These are phyloP conservation scores for Sisymbrium altissimum DNA, from an alignment of 345 rosid species.

Conservation along the genomic window DNA sequence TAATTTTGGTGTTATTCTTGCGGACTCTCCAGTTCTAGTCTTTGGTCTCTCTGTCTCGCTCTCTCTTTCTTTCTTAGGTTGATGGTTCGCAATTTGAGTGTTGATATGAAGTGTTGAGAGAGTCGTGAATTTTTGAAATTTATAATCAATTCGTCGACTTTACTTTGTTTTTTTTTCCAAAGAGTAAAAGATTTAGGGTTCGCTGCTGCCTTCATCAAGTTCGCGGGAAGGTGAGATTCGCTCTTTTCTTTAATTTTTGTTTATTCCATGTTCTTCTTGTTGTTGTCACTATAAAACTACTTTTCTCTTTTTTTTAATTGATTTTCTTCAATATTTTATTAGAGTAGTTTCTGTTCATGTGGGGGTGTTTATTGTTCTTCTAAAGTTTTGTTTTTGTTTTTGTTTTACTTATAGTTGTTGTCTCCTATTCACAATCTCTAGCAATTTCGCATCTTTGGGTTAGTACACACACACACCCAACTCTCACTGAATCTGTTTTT, in stretches of 20 bases:
- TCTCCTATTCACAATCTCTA: neutral
- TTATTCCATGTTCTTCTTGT: neutral
- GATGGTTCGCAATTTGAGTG: neutral
- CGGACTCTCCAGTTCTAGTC: too few species aligned
- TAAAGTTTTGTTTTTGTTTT: neutral
- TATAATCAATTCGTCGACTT: conserved; percentile 31
- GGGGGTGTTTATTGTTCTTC: conserved; percentile 10
- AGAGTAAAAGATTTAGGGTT: conserved; percentile 18
- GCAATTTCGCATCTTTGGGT: neutral
- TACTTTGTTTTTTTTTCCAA: neutral
- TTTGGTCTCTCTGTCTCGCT: neutral
- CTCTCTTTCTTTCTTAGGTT: neutral
- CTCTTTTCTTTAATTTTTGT: neutral
- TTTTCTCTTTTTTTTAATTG: neutral
- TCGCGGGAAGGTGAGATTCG: conserved; percentile 31
- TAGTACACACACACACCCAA: neutral
- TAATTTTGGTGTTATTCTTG: too few species aligned
- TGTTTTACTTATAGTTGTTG: too few species aligned
- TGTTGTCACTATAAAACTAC: neutral
- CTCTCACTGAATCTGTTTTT: neutral
- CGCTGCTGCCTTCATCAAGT: neutral
- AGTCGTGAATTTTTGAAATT: neutral
- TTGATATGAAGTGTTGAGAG: neutral
- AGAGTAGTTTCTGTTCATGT: conserved; percentile 27
- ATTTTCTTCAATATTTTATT: conserved; percentile 24